Conservation (phyloP, 2,329 filamentous ascomycete species). For the Thielaviopsis cerberus region DNA sequence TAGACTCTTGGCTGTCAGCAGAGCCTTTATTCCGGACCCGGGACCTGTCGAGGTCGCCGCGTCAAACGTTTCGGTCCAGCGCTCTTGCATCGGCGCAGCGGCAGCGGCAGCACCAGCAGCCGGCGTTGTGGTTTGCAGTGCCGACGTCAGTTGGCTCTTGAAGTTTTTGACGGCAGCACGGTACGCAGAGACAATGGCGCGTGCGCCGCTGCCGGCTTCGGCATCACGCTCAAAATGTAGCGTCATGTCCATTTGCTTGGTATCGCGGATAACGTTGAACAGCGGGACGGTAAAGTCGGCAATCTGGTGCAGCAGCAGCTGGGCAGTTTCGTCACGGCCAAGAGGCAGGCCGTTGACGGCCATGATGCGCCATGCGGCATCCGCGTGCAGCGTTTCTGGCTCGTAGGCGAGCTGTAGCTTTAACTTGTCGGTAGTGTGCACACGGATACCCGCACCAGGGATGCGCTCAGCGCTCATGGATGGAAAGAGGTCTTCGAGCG, state of each 20-base stretch:
- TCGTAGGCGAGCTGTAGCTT: slow-evolving; percentile 52
- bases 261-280: slow-evolving; percentile 61
- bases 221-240: slow-evolving; percentile 24
- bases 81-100: neutral
- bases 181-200: slow-evolving; percentile 12
- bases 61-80: slow-evolving; percentile 6
- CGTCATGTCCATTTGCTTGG: slow-evolving; percentile 54
- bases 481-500: slow-evolving; percentile 28
- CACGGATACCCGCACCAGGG: slow-evolving; percentile 11
- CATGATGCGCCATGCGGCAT: slow-evolving; percentile 46
- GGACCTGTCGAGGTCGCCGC: slow-evolving; percentile 11
- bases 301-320: slow-evolving; percentile 57
- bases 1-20: slow-evolving; percentile 27
- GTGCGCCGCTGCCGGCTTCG: slow-evolving; percentile 6
- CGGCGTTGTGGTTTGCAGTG: slow-evolving; percentile 11
- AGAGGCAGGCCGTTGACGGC: slow-evolving; percentile 65
- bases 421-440: slow-evolving; percentile 32
- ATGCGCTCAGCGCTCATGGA: slow-evolving; percentile 15
- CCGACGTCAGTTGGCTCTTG: slow-evolving; percentile 11
- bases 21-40: slow-evolving; percentile 50
- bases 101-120: neutral
- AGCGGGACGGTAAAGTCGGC: slow-evolving; percentile 64
- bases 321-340: slow-evolving; percentile 73
- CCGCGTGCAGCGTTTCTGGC: slow-evolving; percentile 18
- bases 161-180: slow-evolving; percentile 13